These are phyloP conservation scores for Cladophialophora psammophila DNA, from an alignment of 2,329 filamentous ascomycete species.

Conservation along the genomic window DNA sequence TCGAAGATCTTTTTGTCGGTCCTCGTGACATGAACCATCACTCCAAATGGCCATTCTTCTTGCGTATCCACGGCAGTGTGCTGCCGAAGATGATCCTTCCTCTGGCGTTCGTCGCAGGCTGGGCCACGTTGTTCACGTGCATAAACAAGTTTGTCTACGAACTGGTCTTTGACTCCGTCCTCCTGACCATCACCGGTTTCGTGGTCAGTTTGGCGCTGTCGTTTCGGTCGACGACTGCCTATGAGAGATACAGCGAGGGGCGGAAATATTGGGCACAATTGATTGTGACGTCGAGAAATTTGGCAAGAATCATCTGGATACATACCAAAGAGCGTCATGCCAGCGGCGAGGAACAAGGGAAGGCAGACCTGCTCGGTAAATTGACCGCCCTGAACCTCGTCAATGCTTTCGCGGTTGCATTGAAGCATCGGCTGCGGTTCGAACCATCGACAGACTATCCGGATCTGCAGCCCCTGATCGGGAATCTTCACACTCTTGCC, in stretches of 20 bases:
- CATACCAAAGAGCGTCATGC: slow-evolving; percentile 70
- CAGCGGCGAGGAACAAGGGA: slow-evolving; percentile 55
- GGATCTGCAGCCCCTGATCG: slow-evolving; percentile 73
- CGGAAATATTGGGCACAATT: slow-evolving; percentile 69
- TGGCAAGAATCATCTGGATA: slow-evolving; percentile 80
- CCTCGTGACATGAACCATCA: slow-evolving; percentile 75
- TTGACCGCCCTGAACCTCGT: slow-evolving; percentile 78
- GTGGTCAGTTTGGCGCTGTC: slow-evolving; percentile 80
- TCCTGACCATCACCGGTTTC: slow-evolving; percentile 81
- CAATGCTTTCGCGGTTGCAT: slow-evolving; percentile 75
- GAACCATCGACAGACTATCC: slow-evolving; percentile 81
- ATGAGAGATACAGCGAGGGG: slow-evolving; percentile 71
- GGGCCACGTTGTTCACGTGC: slow-evolving; percentile 71
- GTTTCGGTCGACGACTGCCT: slow-evolving; percentile 78
- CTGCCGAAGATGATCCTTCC: slow-evolving; percentile 77
- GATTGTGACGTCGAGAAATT: slow-evolving; percentile 62
- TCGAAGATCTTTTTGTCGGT: slow-evolving; percentile 67
- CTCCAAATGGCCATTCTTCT: slow-evolving; percentile 77
- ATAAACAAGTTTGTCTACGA: slow-evolving; percentile 58
- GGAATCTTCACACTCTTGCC: slow-evolving; percentile 78
- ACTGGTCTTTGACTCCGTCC: slow-evolving; percentile 68
- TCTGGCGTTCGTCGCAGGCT: slow-evolving; percentile 66
- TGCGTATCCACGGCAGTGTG: slow-evolving; percentile 78
- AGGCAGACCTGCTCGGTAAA: slow-evolving; percentile 74
- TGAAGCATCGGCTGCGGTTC: slow-evolving; percentile 85